phyloP scores from a whole-genome alignment of 2,329 filamentous ascomycete genomes.

The Decorospora gaudefroyi region DNA sequence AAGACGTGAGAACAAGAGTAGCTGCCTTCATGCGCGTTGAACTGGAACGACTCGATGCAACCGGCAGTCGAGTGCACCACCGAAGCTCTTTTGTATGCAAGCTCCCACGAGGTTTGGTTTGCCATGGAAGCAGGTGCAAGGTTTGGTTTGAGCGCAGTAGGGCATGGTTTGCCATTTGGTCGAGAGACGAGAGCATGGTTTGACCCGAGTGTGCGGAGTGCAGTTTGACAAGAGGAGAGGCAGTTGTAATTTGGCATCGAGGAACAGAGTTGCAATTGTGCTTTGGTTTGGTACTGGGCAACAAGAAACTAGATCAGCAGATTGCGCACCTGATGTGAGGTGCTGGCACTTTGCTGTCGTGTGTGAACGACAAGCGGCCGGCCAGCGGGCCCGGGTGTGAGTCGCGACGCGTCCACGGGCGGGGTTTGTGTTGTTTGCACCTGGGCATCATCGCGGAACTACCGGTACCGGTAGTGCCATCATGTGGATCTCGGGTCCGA shows the following conservation, averaged over 20 bases:
- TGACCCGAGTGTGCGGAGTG: conserved; percentile 14
- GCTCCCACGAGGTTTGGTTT: conserved; percentile 22
- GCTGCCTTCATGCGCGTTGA: not conserved
- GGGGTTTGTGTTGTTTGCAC: conserved; percentile 43
- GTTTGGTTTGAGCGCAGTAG: conserved; percentile 22
- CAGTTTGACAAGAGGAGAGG: conserved; percentile 3
- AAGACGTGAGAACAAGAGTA: conserved; percentile 8
- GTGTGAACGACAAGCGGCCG: conserved; percentile 27
- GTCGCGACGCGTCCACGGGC: conserved; percentile 15
- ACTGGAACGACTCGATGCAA: conserved; percentile 21
- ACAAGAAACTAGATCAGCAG: conserved; percentile 15
- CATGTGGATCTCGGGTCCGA: conserved; percentile 13
- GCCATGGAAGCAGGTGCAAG: conserved; percentile 14
- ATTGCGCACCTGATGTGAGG: conserved; percentile 32
- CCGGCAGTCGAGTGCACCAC: conserved; percentile 9
- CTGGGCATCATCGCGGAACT: no score
- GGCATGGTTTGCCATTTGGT: conserved; percentile 16
- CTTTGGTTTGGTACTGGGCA: conserved; percentile 14
- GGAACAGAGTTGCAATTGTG: conserved; percentile 6
- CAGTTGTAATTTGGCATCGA: conserved; percentile 9
- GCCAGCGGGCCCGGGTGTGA: conserved; percentile 22
- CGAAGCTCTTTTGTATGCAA: conserved; percentile 28
- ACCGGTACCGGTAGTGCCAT: conserved; percentile 8
- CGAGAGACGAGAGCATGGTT: conserved; percentile 11
- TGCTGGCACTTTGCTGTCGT: conserved; percentile 40